These are phyloP conservation scores for Mortierella sp. DNA, from an alignment of 371 early-diverging fungal genomes.

Conservation along the genomic window DNA sequence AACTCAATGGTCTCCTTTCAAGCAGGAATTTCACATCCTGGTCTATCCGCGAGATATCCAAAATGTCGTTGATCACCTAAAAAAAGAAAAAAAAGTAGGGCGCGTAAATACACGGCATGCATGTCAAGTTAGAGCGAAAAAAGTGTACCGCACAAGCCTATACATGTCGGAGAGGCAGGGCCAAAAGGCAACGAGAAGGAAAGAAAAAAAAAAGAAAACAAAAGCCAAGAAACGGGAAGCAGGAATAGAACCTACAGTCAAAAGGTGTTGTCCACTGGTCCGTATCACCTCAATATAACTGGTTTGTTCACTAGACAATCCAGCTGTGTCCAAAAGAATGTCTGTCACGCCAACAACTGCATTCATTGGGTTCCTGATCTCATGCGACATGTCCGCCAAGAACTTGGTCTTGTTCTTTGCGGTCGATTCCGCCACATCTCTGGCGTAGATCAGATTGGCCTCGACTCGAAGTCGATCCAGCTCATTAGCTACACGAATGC, in stretches of 20 bases:
- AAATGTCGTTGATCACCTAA: slow-evolving; percentile 70
- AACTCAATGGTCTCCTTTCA: slow-evolving; percentile 64
- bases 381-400: slow-evolving; percentile 65
- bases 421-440: slow-evolving; percentile 63
- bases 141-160: too few species aligned
- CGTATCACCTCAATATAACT: slow-evolving; percentile 69
- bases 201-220: too few species aligned
- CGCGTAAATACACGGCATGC: too few species aligned
- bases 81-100: not conserved
- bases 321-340: slow-evolving; percentile 62
- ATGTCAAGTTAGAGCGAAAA: too few species aligned
- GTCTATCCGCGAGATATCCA: slow-evolving; percentile 70
- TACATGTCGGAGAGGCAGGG: too few species aligned
- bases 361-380: slow-evolving; percentile 67
- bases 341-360: slow-evolving; percentile 72
- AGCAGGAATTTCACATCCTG: slow-evolving; percentile 70
- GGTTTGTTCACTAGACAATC: slow-evolving; percentile 63
- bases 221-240: too few species aligned
- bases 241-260: slow-evolving; percentile 58
- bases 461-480: slow-evolving; percentile 58
- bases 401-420: slow-evolving; percentile 73
- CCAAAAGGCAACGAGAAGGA: too few species aligned
- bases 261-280: slow-evolving; percentile 69
- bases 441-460: slow-evolving; percentile 60
- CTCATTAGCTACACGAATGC: slow-evolving; percentile 59